Conservation (phyloP, 1,284 basidiomycete genomes). For the Thecaphora frezii region DNA sequence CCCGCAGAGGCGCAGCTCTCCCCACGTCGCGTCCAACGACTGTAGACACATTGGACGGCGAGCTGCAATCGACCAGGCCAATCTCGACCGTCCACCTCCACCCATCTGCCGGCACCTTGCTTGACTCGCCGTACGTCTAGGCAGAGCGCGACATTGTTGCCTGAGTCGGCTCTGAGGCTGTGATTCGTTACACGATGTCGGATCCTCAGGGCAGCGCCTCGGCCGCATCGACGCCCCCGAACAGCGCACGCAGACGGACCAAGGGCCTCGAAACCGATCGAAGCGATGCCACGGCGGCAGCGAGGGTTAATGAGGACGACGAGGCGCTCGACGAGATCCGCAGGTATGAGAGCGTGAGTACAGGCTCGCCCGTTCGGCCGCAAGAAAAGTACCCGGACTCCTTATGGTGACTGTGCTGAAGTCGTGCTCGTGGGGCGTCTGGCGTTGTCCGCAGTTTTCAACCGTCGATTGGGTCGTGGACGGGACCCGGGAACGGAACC, state of each 20-base stretch:
- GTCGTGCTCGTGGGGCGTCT: too few species aligned
- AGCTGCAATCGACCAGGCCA: too few species aligned
- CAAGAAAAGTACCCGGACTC: background rate
- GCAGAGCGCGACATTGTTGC: too few species aligned
- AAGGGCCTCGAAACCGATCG: background rate
- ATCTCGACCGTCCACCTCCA: too few species aligned
- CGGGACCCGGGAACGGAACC: constrained; percentile 51
- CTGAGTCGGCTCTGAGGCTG: too few species aligned
- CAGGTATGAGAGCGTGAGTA: constrained; percentile 42
- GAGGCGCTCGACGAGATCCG: constrained; percentile 50
- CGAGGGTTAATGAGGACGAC: constrained; percentile 27
- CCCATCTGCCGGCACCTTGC: too few species aligned
- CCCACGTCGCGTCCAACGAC: too few species aligned
- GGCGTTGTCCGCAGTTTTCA: constrained; percentile 21
- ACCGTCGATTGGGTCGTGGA: constrained; percentile 59
- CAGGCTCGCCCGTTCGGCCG: too few species aligned
- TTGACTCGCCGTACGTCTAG: too few species aligned
- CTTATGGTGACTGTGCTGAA: too few species aligned
- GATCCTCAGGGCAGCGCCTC: background rate
- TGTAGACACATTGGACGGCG: too few species aligned
- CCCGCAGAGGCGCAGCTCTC: too few species aligned
- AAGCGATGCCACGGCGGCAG: background rate
- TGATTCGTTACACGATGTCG: constrained; percentile 2
- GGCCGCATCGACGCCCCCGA: background rate
- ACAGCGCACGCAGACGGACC: background rate